These are phyloP conservation scores for Gonapodya prolifera DNA, from an alignment of 192 early-diverging fungal species.

Conservation along the genomic window DNA sequence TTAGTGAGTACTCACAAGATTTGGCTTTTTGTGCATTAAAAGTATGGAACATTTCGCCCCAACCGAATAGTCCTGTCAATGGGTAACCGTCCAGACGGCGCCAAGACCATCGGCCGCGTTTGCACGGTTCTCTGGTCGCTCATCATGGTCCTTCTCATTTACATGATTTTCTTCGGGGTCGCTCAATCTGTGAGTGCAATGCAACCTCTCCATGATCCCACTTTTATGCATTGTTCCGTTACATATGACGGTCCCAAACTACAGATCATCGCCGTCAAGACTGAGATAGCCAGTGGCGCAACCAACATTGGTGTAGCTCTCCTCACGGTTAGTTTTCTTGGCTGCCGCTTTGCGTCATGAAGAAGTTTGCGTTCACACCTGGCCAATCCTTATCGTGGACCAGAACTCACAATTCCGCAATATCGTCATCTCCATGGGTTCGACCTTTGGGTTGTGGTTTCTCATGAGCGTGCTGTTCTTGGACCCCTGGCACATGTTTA, in stretches of 20 bases:
- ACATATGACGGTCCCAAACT: conserved; percentile 26
- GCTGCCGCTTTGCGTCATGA: too few relatives aligned
- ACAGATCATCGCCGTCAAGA: conserved; percentile 6
- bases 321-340: conserved; percentile 13
- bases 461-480: conserved; percentile 44
- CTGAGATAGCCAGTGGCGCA: conserved; percentile 16
- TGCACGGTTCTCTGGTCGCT: conserved; percentile 1
- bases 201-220: conserved; percentile 15
- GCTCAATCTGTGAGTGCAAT: too few relatives aligned
- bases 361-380: too few relatives aligned
- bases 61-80: too few relatives aligned
- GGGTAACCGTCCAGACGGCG: too few relatives aligned
- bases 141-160: neutral
- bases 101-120: too few relatives aligned
- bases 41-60: too few relatives aligned
- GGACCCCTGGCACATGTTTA: conserved; percentile 72
- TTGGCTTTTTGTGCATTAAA: neutral
- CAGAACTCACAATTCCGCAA: conserved; percentile 32
- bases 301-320: conserved; percentile 11
- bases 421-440: conserved; percentile 37
- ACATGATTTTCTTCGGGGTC: neutral
- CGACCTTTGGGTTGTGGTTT: conserved; percentile 59
- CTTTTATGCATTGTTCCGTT: too few relatives aligned
- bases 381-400: conserved; percentile 13
- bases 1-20: conserved; percentile 34